Base-by-base conservation (phyloP, 768 basidiomycete genomes). In the Xanthoconium purpureum region DNA sequence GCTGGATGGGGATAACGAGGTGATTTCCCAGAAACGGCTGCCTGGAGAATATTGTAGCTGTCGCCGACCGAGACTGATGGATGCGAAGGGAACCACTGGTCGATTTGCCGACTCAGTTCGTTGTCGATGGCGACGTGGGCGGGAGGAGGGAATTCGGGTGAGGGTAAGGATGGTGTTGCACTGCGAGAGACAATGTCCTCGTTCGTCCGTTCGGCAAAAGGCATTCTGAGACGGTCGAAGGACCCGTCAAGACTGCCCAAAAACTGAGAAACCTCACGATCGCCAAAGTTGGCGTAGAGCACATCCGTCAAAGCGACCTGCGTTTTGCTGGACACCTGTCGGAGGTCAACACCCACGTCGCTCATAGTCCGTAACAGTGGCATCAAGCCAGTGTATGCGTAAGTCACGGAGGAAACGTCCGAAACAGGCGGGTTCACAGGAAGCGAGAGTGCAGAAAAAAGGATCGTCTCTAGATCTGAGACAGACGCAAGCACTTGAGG, bases 31-130 rank as follows among this genome's bases (percentile, higher is more conserved):
- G 66, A 66, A n/a, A 82, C 57, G 9, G 78, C 82, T 3, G 68
- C 59, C 54, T 78, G 68, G 66, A 90, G 81, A 9, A 76, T 66
- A 5, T 67, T 60, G 65, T 81, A 90, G 3, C 84, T 84, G 10
- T 71, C 63, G 36, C 65, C 37, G 50, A 75, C 55, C 24, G 72
- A 64, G 37, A 72, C 59, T 3, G 68, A 60, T 12, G 64, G 55
- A 45, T 68, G 66, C 4, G 66, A 61, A 28, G 70, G 60, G 60
- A 65, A 69, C 64, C 65, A 68, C 29, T 72, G 71, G 46, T 77
- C 75, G 12, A 77, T 62, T 17, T 63, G 56, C 9, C 67, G 67
- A 54, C 68, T 63, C 35, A 71, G 64, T 11, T 59, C 60, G 2
- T 54, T 47, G 44, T 74, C 72, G 8, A 73, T 56, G 29, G 40